A percentile compares a stretch with the other conserved stretches of the same genome.
Conservation (phyloP, 331 rosid species). For the Malus hybrid region DNA sequence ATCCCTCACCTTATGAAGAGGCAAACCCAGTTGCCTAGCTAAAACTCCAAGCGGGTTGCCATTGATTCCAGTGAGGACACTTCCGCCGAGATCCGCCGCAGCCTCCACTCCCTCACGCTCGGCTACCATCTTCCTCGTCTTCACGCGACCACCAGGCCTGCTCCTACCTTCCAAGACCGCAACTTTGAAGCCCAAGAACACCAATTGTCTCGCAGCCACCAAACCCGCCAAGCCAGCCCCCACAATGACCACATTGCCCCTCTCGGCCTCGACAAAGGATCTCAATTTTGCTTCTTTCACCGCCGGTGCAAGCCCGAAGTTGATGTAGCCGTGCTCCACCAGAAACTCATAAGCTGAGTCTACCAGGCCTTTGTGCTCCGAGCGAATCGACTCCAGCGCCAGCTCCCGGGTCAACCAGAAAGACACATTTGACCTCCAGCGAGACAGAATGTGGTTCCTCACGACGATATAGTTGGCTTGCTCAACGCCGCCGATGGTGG, state of each 20-base stretch:
- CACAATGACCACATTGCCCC: conserved; percentile 64
- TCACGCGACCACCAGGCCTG: conserved; percentile 86
- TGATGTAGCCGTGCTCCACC: conserved; percentile 72
- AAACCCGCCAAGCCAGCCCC: conserved; percentile 87
- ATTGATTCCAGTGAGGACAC: conserved; percentile 86
- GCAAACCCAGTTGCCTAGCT: conserved; percentile 78
- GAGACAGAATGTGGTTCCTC: conserved; percentile 68
- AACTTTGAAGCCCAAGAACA: conserved; percentile 77
- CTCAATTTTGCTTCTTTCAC: conserved; percentile 45
- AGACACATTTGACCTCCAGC: conserved; percentile 70
- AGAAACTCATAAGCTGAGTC: conserved; percentile 64
- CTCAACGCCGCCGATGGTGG: conserved; percentile 66
- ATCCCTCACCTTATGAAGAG: conserved; percentile 91
- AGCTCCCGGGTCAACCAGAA: conserved; percentile 61
- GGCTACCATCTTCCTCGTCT: conserved; percentile 62
- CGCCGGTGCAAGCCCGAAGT: conserved; percentile 68
- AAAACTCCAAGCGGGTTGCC: conserved; percentile 91
- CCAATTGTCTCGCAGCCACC: conserved; percentile 76
- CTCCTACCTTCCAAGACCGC: conserved; percentile 73
- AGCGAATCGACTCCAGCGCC: conserved; percentile 57
- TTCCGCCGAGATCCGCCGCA: conserved; percentile 94
- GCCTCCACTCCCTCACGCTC: conserved; percentile 53
- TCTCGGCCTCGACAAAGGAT: conserved; percentile 46
- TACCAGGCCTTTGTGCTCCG: conserved; percentile 66
- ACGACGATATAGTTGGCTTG: conserved; percentile 71